phyloP scores from a whole-genome alignment of 345 rosid genomes.

The Citrus medica region DNA sequence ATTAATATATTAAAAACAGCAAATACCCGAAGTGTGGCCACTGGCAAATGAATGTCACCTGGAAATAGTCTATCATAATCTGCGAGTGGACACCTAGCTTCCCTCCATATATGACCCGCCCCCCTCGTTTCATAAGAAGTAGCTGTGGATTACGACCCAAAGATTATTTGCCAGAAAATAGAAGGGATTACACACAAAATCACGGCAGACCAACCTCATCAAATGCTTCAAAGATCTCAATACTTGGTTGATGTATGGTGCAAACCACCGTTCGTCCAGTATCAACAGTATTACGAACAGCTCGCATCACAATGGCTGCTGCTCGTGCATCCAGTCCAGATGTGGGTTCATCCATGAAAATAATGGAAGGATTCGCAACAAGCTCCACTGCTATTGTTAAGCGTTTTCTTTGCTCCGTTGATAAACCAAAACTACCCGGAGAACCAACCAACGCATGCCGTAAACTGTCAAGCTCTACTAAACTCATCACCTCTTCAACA shows the following conservation, averaged over 20 bases:
- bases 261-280: conserved; percentile 5
- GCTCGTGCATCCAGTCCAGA: background rate
- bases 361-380: conserved; percentile 1
- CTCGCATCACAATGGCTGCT: conserved; percentile 1
- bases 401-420: conserved; percentile 4
- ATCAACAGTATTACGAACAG: background rate
- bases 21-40: background rate
- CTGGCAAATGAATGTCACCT: conserved; percentile 39
- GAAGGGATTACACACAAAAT: background rate
- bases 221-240: conserved; percentile 6
- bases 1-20: background rate
- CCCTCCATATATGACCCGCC: conserved; percentile 78
- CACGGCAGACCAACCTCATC: conserved; percentile 12
- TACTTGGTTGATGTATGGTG: conserved; percentile 10
- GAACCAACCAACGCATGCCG: background rate
- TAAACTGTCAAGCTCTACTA: background rate
- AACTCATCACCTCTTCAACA: background rate
- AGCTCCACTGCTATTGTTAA: conserved; percentile 7
- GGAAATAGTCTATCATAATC: conserved; percentile 70
- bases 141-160: conserved; percentile 38
- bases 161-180: background rate
- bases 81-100: conserved; percentile 65
- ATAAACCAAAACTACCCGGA: background rate
- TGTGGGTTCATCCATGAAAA: conserved; percentile 2
- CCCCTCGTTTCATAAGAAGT: conserved; percentile 96